phyloP scores from a whole-genome alignment of 108 stramenopile genomes.

The Cyclotella distinguenda region DNA sequence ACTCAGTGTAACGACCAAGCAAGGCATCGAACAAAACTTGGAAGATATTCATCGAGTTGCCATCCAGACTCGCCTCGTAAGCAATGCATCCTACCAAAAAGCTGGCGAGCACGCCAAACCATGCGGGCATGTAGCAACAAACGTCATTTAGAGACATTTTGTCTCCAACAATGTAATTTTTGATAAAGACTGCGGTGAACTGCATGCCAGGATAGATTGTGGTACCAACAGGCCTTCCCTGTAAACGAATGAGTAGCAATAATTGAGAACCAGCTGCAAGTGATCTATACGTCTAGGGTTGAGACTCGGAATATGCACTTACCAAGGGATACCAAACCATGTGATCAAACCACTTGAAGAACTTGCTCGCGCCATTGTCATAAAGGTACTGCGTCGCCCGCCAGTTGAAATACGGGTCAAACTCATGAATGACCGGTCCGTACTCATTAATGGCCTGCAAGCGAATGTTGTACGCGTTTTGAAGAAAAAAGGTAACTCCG shows the following conservation, averaged over 20 bases:
- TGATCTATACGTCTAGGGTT: neutral
- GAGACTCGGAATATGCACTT: neutral
- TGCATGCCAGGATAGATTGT: constrained; percentile 99
- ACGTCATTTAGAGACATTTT: constrained; percentile 82
- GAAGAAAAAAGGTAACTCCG: constrained; percentile 44
- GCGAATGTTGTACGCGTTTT: constrained; percentile 82
- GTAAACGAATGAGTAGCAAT: neutral
- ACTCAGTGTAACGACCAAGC: constrained; percentile 34
- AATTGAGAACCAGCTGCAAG: neutral
- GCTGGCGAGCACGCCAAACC: constrained; percentile 85
- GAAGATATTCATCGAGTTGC: constrained; percentile 53
- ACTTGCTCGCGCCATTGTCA: constrained; percentile 68
- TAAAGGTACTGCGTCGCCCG: constrained; percentile 93
- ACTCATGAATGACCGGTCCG: constrained; percentile 98
- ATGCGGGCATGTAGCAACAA: constrained; percentile 90
- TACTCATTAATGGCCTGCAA: constrained; percentile 87
- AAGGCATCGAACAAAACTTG: constrained; percentile 46
- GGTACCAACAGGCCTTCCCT: constrained; percentile 94
- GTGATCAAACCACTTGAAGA: constrained; percentile 88
- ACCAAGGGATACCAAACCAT: constrained; percentile 94
- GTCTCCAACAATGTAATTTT: constrained; percentile 54
- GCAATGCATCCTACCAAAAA: constrained; percentile 71
- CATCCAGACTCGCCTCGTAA: constrained; percentile 71
- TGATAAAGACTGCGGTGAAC: constrained; percentile 91
- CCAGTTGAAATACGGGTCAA: constrained; percentile 94